Base-by-base conservation (phyloP, 2,329 filamentous ascomycete species). In the Clathrospora elynae region DNA sequence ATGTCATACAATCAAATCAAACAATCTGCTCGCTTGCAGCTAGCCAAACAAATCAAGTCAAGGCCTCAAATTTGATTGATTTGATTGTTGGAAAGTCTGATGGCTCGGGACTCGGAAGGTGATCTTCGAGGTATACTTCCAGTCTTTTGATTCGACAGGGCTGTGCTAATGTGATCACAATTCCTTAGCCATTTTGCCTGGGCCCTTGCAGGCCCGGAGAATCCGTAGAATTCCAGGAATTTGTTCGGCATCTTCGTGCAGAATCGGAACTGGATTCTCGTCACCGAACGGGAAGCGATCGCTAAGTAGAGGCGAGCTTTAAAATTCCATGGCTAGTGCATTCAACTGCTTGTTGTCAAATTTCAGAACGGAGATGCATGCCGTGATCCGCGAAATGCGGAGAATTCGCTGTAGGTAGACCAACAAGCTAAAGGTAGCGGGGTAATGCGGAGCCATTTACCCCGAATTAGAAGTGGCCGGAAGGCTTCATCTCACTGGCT, bases 61-160 rank as follows among this genome's bases (percentile, higher is more conserved):
- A n/a, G n/a, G n/a, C n/a, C n/a, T n/a, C n/a, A n/a, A n/a, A n/a
- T n/a, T n/a, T n/a, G n/a, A n/a, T n/a, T n/a, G n/a, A n/a, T n/a
- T n/a, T n/a, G n/a, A n/a, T n/a, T n/a, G n/a, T n/a, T n/a, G n/a
- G n/a, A n/a, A n/a, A n/a, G n/a, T n/a, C n/a, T n/a, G n/a, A 4
- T 61, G 56, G 54, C 42, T 70, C 35, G 63, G 70, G 49, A 55
- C 67, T 6, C 62, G 54, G 20, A 71, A 70, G 44, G 53, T 71
- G 1, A 60, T 71, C 24, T 68, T 74, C 3, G 73, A 78, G 69
- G 71, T 73, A 32, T n/a, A 47, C 46, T 9, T 1, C 5, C 10
- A n/a, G 1, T 20, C 3, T 17, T 26, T 34, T 4, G 4, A 2
- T 11, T 1, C 6, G 10, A 2, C 12, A n/a, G n/a, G n/a, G 23